Conservation (phyloP, 2,329 filamentous ascomycete species). For the Helotiales sp. region DNA sequence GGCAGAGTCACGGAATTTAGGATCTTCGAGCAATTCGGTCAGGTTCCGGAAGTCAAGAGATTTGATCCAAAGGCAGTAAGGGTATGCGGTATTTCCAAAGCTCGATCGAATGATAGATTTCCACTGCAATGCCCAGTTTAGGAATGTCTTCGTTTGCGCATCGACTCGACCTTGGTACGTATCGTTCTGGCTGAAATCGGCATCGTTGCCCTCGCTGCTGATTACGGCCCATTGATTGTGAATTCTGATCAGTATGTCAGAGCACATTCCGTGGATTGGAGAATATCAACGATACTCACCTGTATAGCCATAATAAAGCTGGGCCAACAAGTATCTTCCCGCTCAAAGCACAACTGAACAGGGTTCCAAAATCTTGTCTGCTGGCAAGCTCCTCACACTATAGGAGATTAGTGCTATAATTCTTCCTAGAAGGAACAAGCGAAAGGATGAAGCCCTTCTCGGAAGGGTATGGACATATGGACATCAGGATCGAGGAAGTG, state of each 20-base stretch:
- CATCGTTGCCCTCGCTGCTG: constrained; percentile 45
- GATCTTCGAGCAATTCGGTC: constrained; percentile 56
- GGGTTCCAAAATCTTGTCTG: constrained; percentile 56
- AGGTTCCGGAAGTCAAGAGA: constrained; percentile 64
- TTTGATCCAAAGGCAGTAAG: constrained; percentile 69
- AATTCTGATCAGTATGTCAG: constrained; percentile 39
- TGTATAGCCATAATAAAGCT: constrained; percentile 62
- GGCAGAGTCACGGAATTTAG: constrained; percentile 34
- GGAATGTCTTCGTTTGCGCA: constrained; percentile 19
- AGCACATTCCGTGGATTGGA: not conserved
- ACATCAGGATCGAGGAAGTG: too few species aligned
- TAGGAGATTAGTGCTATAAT: too few species aligned
- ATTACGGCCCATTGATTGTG: constrained; percentile 47
- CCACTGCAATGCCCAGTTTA: constrained; percentile 66
- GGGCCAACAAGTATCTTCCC: constrained; percentile 56
- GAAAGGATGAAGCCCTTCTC: too few species aligned
- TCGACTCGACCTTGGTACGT: constrained; percentile 19
- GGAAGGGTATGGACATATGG: too few species aligned
- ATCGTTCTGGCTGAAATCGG: constrained; percentile 30
- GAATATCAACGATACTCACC: constrained; percentile 46
- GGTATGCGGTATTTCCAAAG: constrained; percentile 60
- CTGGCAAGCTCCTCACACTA: constrained; percentile 58
- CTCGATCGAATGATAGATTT: constrained; percentile 67
- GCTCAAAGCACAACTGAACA: constrained; percentile 59
- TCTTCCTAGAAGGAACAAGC: too few species aligned